Evolutionary conservation across 306 rosid species (phyloP).

Genomic region (Pyrus communis): DNA sequence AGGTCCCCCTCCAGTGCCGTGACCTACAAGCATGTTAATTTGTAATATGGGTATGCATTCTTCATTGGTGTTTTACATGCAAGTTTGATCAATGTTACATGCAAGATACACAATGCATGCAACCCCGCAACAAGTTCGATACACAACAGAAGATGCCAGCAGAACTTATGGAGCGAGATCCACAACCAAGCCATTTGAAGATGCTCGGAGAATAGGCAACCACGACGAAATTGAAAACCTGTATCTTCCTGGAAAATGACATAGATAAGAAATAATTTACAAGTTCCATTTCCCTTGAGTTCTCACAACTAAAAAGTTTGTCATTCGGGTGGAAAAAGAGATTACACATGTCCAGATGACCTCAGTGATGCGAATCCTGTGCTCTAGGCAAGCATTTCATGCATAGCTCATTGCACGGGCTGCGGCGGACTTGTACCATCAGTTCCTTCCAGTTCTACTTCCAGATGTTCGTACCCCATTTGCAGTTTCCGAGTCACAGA

Average conservation of each 20-base stretch:
- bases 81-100: not conserved
- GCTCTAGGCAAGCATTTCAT: conserved; percentile 26
- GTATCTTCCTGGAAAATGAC: not conserved
- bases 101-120: not conserved
- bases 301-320: not conserved
- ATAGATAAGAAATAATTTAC: conserved; percentile 15
- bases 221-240: not conserved
- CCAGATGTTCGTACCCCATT: no score
- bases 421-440: no score
- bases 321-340: conserved; percentile 24
- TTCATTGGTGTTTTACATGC: not conserved
- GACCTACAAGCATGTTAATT: not conserved
- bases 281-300: conserved; percentile 8
- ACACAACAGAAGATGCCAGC: not conserved
- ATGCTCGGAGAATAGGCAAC: not conserved
- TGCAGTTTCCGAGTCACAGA: no score
- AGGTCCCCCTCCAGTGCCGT: not conserved
- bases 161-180: not conserved
- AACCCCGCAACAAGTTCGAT: not conserved
- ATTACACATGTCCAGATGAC: conserved; percentile 3
- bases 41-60: not conserved
- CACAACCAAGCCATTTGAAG: not conserved
- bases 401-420: conserved; percentile 26
- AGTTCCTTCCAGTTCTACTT: no score
- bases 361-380: conserved; percentile 23